Evolutionary conservation across 2,329 filamentous ascomycete species (phyloP).

Genomic region (Pseudogymnoascus sp.): DNA sequence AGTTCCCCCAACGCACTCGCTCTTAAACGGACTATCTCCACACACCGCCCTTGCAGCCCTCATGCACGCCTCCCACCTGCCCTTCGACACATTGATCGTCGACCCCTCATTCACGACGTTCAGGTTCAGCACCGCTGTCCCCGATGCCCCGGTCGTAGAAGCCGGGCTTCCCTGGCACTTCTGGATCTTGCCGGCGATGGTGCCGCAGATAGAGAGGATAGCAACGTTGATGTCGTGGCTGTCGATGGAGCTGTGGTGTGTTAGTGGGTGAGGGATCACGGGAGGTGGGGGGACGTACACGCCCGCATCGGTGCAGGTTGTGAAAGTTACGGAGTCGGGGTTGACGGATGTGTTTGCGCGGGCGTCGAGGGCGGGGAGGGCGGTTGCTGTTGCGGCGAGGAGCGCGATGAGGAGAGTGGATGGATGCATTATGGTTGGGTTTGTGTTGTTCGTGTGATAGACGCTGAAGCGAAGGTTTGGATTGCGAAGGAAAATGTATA

Average conservation of each 20-base stretch:
- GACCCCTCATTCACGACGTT: constrained; percentile 35
- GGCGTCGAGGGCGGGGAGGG: constrained; percentile 4
- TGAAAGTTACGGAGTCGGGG: constrained; percentile 27
- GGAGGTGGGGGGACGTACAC: constrained; percentile 19
- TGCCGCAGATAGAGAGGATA: constrained; percentile 43
- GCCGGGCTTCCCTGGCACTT: constrained; percentile 39
- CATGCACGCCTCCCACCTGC: constrained; percentile 47
- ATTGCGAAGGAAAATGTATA: not conserved
- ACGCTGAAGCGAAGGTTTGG: not conserved
- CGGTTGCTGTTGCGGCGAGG: constrained; percentile 11
- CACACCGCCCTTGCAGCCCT: constrained; percentile 36
- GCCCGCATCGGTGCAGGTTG: constrained; percentile 28
- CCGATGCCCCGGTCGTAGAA: constrained; percentile 39
- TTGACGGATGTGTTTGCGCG: constrained; percentile 23
- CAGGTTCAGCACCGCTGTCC: constrained; percentile 43
- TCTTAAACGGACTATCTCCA: constrained; percentile 18
- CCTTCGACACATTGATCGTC: constrained; percentile 47
- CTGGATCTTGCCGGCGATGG: constrained; percentile 39
- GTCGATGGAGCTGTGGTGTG: constrained; percentile 14
- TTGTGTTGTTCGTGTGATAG: constrained; percentile 26
- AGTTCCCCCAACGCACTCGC: constrained; percentile 20
- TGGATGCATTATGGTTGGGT: constrained; percentile 15
- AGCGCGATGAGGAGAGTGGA: constrained; percentile 15
- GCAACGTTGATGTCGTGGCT: constrained; percentile 43
- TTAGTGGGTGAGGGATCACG: not conserved